Evolutionary conservation across 176 grass and related monocot species (phyloP).

Genomic region (Alloteropsis semialata): DNA sequence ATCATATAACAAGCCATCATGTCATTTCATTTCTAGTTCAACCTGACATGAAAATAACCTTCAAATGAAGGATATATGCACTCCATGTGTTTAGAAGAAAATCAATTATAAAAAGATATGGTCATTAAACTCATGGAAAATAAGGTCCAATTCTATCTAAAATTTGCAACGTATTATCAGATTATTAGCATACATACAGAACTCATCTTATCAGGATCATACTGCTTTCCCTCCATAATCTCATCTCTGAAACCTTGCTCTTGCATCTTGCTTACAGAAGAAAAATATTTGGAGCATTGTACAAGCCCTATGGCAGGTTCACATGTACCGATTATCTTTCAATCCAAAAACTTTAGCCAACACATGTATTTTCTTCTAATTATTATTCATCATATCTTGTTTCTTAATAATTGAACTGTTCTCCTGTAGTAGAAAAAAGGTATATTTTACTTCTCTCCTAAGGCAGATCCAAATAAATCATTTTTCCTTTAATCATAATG

Average conservation of each 20-base stretch:
- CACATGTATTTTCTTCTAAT: slow-evolving; percentile 2
- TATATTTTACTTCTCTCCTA: not conserved
- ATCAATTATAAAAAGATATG: not conserved
- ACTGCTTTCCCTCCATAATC: no score
- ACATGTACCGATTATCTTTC: slow-evolving; percentile 1
- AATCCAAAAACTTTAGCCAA: not conserved
- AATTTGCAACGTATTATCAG: not conserved
- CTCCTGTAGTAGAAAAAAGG: not conserved
- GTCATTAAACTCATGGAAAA: not conserved
- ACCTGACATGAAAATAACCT: not conserved
- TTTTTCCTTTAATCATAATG: not conserved
- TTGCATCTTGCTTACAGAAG: not conserved
- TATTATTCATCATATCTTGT: not conserved
- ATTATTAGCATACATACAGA: not conserved
- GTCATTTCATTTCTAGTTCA: slow-evolving; percentile 3
- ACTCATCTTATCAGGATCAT: not conserved
- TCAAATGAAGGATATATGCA: no score
- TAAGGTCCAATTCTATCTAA: no score
- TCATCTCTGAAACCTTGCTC: not conserved
- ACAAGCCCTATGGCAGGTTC: not conserved
- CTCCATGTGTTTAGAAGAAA: not conserved
- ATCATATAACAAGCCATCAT: slow-evolving; percentile 13
- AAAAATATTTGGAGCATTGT: not conserved
- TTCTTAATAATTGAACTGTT: not conserved
- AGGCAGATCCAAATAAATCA: not conserved